Evolutionary conservation across 257 asterid species (phyloP).

Genomic region (Scutellaria galericulata): DNA sequence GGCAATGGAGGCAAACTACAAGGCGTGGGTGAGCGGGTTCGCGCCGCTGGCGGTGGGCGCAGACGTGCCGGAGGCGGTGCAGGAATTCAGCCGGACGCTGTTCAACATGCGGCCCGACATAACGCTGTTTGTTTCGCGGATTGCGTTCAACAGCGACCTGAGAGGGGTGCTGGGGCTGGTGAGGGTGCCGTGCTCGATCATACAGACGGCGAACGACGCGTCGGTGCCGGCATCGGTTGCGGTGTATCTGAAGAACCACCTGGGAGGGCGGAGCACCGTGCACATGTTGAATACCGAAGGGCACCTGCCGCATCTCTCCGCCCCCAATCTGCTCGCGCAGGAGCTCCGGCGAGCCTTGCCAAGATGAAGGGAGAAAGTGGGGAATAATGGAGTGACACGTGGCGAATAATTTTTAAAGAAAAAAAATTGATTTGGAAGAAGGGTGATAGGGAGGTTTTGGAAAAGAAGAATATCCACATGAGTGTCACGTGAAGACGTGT

Average conservation of each 20-base stretch:
- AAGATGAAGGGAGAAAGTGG: conserved; percentile 23
- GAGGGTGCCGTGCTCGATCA: conserved; percentile 76
- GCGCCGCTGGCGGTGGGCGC: conserved; percentile 98
- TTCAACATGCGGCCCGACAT: conserved; percentile 95
- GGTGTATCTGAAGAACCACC: conserved; percentile 66
- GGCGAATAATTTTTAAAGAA: conserved; percentile 19
- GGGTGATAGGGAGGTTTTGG: neutral
- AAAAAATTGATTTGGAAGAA: neutral
- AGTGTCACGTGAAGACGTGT: conserved; percentile 38
- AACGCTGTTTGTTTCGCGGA: conserved; percentile 72
- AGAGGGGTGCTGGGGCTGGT: conserved; percentile 80
- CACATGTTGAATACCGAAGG: conserved; percentile 71
- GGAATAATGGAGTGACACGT: conserved; percentile 36
- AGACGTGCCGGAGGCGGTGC: conserved; percentile 90
- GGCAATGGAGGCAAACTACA: conserved; percentile 90
- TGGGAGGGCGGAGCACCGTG: conserved; percentile 81
- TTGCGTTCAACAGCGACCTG: conserved; percentile 75
- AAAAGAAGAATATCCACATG: conserved; percentile 40
- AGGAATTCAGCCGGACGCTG: conserved; percentile 81
- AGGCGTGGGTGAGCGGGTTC: conserved; percentile 90
- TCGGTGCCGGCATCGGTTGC: conserved; percentile 93
- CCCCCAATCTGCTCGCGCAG: conserved; percentile 78
- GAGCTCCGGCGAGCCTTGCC: conserved; percentile 77
- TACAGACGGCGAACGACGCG: conserved; percentile 79
- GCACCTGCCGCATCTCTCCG: conserved; percentile 88